These are phyloP conservation scores for Monilinia polystroma DNA, from an alignment of 2,329 filamentous ascomycete genomes.

Conservation along the genomic window DNA sequence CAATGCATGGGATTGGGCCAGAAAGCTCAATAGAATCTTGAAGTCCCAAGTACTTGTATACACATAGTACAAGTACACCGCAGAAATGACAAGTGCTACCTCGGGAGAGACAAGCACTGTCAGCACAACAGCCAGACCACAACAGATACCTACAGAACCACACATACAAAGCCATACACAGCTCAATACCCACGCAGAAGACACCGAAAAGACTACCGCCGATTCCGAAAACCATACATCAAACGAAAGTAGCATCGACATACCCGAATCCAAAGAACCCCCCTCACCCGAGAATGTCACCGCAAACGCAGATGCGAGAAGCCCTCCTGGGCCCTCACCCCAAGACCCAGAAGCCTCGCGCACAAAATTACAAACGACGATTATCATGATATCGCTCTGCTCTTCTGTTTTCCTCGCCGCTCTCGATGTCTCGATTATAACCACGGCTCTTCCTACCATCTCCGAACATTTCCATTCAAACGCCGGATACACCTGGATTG, in stretches of 20 bases:
- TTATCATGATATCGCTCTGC: slow-evolving; percentile 40
- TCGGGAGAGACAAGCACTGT: neutral
- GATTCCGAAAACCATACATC: neutral
- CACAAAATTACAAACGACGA: slow-evolving; percentile 36
- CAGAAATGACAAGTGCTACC: neutral
- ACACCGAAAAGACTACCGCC: neutral
- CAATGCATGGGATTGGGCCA: neutral
- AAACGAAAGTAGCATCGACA: neutral
- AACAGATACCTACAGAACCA: neutral
- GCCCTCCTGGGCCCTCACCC: neutral
- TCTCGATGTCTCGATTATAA: slow-evolving; percentile 53
- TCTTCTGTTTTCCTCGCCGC: slow-evolving; percentile 40
- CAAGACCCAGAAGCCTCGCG: slow-evolving; percentile 36
- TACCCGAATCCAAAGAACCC: neutral
- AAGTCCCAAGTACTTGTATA: neutral
- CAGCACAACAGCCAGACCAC: neutral
- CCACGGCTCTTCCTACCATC: slow-evolving; percentile 61
- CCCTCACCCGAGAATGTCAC: neutral
- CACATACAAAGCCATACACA: neutral
- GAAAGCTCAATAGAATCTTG: too few relatives aligned
- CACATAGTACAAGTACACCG: neutral
- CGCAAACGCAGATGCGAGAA: neutral
- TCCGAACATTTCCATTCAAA: slow-evolving; percentile 51
- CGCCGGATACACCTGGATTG: slow-evolving; percentile 69
- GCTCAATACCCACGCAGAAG: neutral